Percentiles rank a stretch among this genome's conserved stretches.
phyloP scores from a whole-genome alignment of 169 alveolate genomes.

The Eimeria acervulina region DNA sequence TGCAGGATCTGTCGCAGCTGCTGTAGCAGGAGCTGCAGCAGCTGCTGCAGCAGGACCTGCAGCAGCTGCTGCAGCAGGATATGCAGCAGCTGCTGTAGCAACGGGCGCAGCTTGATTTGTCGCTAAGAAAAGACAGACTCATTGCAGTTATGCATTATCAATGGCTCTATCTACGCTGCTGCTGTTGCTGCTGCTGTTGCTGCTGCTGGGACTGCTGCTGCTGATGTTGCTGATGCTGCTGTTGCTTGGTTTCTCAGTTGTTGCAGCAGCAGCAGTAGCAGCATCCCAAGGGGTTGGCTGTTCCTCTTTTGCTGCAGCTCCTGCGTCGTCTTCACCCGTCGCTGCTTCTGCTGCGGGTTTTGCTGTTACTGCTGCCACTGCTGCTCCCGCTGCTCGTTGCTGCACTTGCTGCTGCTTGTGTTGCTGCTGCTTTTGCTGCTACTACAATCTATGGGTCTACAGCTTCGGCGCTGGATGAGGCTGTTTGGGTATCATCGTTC shows the following conservation, averaged over 20 bases:
- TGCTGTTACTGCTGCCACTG: no score
- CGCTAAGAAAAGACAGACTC: not conserved
- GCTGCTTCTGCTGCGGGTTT: not conserved
- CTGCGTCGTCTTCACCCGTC: not conserved
- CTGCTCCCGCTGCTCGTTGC: not conserved
- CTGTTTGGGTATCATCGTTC: not conserved
- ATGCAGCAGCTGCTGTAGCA: not conserved
- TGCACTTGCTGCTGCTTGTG: not conserved
- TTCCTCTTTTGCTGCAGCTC: not conserved
- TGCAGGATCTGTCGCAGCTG: no score
- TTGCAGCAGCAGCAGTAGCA: not conserved
- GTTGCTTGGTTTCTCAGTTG: not conserved
- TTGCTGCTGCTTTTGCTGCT: not conserved
- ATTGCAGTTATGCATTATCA: not conserved
- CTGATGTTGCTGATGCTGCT: no score
- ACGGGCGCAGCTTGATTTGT: not conserved
- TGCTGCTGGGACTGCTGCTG: no score
- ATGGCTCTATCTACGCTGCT: not conserved
- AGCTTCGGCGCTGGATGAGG: not conserved
- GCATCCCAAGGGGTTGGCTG: not conserved
- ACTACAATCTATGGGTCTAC: not conserved
- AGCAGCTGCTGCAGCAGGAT: not conserved
- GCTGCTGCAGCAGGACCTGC: not conserved
- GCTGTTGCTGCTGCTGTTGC: not conserved
- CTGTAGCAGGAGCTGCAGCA: slow-evolving; percentile 22